These are phyloP conservation scores for Musa itinerans DNA, from an alignment of 176 grass and related monocot genomes.

Conservation along the genomic window DNA sequence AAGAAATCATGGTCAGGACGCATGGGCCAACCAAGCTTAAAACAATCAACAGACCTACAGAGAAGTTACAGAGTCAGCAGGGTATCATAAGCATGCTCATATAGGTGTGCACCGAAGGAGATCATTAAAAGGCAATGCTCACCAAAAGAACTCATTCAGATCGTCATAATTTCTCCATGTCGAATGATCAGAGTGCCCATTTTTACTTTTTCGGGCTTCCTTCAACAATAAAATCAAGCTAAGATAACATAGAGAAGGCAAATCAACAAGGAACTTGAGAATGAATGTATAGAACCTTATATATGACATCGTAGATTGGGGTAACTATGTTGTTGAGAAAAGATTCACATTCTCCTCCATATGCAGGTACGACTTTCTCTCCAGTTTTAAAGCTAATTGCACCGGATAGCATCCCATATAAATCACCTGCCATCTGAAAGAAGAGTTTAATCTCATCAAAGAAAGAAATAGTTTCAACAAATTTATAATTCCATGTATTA, in stretches of 20 bases:
- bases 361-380: slow-evolving; percentile 70
- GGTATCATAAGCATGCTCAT: not conserved
- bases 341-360: slow-evolving; percentile 66
- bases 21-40: slow-evolving; percentile 97
- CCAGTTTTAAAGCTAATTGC: slow-evolving; percentile 82
- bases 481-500: not conserved
- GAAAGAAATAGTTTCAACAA: not conserved
- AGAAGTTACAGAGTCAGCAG: slow-evolving; percentile 19
- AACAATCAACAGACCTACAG: slow-evolving; percentile 79
- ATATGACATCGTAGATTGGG: slow-evolving; percentile 69
- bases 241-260: slow-evolving; percentile 26
- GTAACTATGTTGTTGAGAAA: slow-evolving; percentile 75
- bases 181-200: slow-evolving; percentile 80
- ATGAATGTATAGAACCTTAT: slow-evolving; percentile 29
- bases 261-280: slow-evolving; percentile 21
- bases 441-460: slow-evolving; percentile 18
- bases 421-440: slow-evolving; percentile 94
- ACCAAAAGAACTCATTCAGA: slow-evolving; percentile 96
- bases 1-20: slow-evolving; percentile 73
- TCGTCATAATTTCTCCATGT: slow-evolving; percentile 99
- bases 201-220: slow-evolving; percentile 81
- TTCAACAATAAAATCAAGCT: slow-evolving; percentile 37
- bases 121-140: slow-evolving; percentile 27
- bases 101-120: slow-evolving; percentile 5
- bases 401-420: slow-evolving; percentile 88